Conservation (phyloP, 2,329 filamentous ascomycete genomes). For the Ilyonectria mors-panacis region DNA sequence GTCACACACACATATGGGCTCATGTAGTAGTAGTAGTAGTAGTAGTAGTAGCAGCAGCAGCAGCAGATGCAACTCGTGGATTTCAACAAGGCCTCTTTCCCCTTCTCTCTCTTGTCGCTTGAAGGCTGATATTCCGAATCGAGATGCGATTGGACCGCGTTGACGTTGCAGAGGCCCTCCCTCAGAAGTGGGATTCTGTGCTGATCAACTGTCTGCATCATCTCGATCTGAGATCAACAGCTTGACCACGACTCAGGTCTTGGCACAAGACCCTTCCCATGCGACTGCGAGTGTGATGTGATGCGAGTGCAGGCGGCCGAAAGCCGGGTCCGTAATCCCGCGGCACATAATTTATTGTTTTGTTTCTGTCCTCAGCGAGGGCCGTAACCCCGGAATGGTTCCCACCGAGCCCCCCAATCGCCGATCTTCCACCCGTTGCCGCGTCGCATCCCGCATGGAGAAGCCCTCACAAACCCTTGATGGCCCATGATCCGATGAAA, state of each 20-base stretch:
- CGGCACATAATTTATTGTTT: neutral
- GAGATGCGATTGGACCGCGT: slow-evolving; percentile 9
- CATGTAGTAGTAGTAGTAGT: slow-evolving; percentile 15
- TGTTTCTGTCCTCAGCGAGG: neutral
- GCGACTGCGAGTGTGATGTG: too few relatives aligned
- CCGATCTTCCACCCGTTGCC: neutral
- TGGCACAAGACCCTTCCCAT: neutral
- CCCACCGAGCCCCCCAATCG: neutral
- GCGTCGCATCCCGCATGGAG: slow-evolving; percentile 6
- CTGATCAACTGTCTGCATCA: neutral
- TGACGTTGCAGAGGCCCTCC: neutral
- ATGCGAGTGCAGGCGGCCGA: neutral
- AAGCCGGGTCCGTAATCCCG: neutral
- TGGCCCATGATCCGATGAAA: neutral
- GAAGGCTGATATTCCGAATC: neutral
- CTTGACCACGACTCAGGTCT: neutral
- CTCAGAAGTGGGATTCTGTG: neutral
- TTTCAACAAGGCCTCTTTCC: slow-evolving; percentile 12
- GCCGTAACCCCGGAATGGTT: neutral
- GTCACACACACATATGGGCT: slow-evolving; percentile 24
- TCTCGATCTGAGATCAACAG: neutral
- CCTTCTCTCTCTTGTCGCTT: slow-evolving; percentile 27
- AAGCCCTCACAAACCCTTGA: neutral
- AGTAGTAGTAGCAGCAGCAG: neutral
- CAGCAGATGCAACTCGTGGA: slow-evolving; percentile 3